Evolutionary conservation across 306 rosid species (phyloP), one percentile per base, ranked within the genome.

Genomic region (Mucuna pruriens): DNA sequence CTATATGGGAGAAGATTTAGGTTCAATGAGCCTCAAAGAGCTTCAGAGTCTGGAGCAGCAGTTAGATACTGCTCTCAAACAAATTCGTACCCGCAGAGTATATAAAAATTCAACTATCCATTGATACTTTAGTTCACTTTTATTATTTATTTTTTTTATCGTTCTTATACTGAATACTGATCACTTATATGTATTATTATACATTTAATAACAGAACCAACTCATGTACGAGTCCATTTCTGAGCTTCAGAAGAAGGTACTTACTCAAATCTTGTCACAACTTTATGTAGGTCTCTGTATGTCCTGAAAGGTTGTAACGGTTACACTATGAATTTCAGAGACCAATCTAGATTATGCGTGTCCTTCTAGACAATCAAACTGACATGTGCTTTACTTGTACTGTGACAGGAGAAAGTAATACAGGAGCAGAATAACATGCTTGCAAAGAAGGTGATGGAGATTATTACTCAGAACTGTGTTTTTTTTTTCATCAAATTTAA

Each of bases 1-100:
- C 78, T 95, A 90, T 60, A 51, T 92, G 90, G 98, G 98, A 68
- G 97, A 95, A 79, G 94, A 92, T 81, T 85, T 95, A 83, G 91
- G 88, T 13, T 77, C 97, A 1, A 64, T 95, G 90, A 90, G 88
- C 34, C 88, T 90, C 0, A 92, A 90, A 68, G 95, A 95, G 72
- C 92, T 95, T 44, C 92, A 92, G 36, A 86, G 79, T 82, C 77
- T 92, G 90, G 97, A 95, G 77, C 97, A 91, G 74, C 97, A 95
- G 79, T 84, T 95, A 34, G 98, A 92, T 44, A 81, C 84, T 65
- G 83, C 98, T 74, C 89, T 92, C 64, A 95, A 92, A 77, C 86
- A 86, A 61, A 88, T 95, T 74, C 92, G 98, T 20, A 48, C 90
- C 6, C 91, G 95, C 89, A 92, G 88, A 72, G 98, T 94, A 87